Conservation (phyloP, 805 yeast genomes). For the Peterozyma toletana region DNA sequence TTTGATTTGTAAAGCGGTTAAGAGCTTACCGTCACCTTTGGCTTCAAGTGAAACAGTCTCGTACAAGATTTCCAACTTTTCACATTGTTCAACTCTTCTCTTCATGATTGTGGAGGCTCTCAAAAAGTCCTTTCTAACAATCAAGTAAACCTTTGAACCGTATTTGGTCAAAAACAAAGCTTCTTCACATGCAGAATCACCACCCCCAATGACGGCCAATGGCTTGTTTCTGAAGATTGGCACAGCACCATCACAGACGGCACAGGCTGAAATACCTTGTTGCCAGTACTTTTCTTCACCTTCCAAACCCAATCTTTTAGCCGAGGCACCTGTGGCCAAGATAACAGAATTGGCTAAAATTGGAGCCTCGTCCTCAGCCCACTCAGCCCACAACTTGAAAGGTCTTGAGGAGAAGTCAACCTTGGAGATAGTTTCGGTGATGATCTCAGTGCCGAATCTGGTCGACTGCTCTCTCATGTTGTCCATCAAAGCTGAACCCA, state of each 20-base stretch:
- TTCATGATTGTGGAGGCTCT: slow-evolving; percentile 98
- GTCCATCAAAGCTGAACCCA: slow-evolving; percentile 87
- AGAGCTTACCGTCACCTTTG: slow-evolving; percentile 86
- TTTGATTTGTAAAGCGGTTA: slow-evolving; percentile 56
- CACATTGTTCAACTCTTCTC: slow-evolving; percentile 77
- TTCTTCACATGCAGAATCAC: slow-evolving; percentile 99
- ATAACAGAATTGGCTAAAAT: slow-evolving; percentile 88
- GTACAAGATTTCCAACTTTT: slow-evolving; percentile 86
- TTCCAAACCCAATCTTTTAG: slow-evolving; percentile 86
- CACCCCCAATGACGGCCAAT: slow-evolving; percentile 97
- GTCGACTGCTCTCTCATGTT: slow-evolving; percentile 84
- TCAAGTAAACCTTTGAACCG: slow-evolving; percentile 89
- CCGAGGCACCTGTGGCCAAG: slow-evolving; percentile 97
- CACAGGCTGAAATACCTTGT: slow-evolving; percentile 98
- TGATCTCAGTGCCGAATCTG: slow-evolving; percentile 86
- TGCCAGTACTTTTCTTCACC: slow-evolving; percentile 99
- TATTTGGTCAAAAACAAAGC: slow-evolving; percentile 95
- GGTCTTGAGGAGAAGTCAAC: slow-evolving; percentile 85
- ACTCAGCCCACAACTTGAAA: slow-evolving; percentile 95
- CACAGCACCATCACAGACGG: slow-evolving; percentile 99
- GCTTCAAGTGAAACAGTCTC: slow-evolving; percentile 83
- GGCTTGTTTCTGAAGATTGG: slow-evolving; percentile 98
- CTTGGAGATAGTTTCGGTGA: slow-evolving; percentile 92
- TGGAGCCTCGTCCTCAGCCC: slow-evolving; percentile 87
- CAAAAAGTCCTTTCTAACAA: slow-evolving; percentile 89